Evolutionary conservation across 495 filamentous ascomycete species (phyloP).

Genomic region (Bryoglossum gracile): DNA sequence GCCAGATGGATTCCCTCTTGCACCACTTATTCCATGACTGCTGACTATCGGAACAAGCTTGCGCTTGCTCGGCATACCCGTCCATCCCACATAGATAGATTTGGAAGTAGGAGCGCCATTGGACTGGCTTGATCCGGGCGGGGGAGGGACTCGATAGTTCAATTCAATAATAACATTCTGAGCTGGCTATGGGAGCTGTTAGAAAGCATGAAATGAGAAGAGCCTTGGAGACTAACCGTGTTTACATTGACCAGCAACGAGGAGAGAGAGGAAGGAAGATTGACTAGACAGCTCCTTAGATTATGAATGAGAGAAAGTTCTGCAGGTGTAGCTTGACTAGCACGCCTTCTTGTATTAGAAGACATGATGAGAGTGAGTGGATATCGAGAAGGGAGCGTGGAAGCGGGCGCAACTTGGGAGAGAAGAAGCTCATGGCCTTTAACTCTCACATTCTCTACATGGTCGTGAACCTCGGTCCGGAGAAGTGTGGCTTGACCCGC

Average conservation of each 20-base stretch:
- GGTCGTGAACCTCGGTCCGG: too few species aligned
- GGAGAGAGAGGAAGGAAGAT: slow-evolving; percentile 80
- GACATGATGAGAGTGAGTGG: slow-evolving; percentile 10
- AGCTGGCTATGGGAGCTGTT: slow-evolving; percentile 48
- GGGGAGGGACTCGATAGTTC: slow-evolving; percentile 45
- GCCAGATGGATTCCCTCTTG: slow-evolving; percentile 37
- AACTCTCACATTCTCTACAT: too few species aligned
- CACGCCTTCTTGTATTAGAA: slow-evolving; percentile 14
- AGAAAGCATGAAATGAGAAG: not conserved
- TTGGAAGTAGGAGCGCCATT: slow-evolving; percentile 44
- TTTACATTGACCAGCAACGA: slow-evolving; percentile 78
- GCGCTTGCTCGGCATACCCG: slow-evolving; percentile 89
- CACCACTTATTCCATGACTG: slow-evolving; percentile 60
- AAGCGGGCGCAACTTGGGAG: too few species aligned
- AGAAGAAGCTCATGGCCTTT: too few species aligned
- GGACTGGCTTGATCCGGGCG: slow-evolving; percentile 27
- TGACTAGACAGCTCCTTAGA: slow-evolving; percentile 89
- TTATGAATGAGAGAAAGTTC: slow-evolving; percentile 74
- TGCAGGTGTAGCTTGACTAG: slow-evolving; percentile 51
- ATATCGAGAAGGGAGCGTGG: not conserved
- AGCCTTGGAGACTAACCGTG: slow-evolving; percentile 50
- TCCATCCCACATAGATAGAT: slow-evolving; percentile 88
- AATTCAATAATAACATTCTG: slow-evolving; percentile 97
- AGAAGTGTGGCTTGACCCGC: too few species aligned
- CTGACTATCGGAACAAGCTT: slow-evolving; percentile 64